Base-by-base conservation (phyloP, 257 asterid genomes). In the Nicotiana tomentosiformis region DNA sequence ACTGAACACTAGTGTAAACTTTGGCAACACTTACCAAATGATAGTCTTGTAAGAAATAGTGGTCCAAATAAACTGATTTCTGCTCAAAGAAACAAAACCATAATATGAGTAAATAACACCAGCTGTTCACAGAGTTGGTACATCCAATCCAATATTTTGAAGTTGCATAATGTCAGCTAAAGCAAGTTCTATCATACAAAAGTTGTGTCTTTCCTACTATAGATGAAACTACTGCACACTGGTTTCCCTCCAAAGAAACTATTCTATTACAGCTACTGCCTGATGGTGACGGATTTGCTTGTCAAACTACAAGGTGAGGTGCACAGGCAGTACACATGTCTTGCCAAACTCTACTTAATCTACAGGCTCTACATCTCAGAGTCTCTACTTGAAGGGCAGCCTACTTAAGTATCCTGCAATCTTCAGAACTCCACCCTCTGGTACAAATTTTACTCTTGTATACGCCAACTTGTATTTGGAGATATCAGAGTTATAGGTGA, bases 181-280 rank as follows among this genome's bases (percentile, higher is more conserved):
- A 20, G 23, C 58, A 46, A 72, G 61, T 12, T 20, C 1, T 12
- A 56, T 74, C n/a, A 74, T 16, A 76, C 62, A 29, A 51, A 76
- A 51, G 64, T 26, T 5, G 23, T 17, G 10, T 49, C 46, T 26
- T 29, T 51, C 80, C 80, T 76, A 49, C 65, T 51, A 51, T 16
- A 51, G 64, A 51, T 26, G 17, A 51, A 76, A 76, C 10, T 14
- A 76, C 80, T 76, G 80, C 80, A 76, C 80, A 76, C 80, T 15
- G 26, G 80, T 33, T 74, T 74, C 62, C 74, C 0, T 74, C 80
- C 80, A 1, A 74, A 23, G 62, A 74, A 26, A 15, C 43, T 55
- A 23, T 46, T 23, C 43, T 55, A 23, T 46, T 23, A 72, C 62
- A 8, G 29, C 80, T 49, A 51, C 62, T 76, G 64, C 80, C 29